Evolutionary conservation across 352 stramenopile species (phyloP).

Genomic region (Phytophthora podocarpi): DNA sequence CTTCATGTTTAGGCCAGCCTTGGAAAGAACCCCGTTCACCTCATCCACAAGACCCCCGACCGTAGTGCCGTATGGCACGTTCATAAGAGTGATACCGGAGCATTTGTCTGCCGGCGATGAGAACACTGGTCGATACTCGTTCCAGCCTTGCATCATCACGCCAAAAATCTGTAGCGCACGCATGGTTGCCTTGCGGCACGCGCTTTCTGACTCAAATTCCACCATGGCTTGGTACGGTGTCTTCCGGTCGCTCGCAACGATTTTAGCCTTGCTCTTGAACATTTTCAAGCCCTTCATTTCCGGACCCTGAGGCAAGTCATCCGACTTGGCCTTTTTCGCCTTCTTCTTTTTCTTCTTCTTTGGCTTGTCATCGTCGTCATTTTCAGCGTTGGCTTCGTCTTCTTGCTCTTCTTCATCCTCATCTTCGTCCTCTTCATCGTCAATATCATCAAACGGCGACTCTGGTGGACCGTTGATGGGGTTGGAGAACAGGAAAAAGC

Average conservation of each 20-base stretch:
- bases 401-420: conserved; percentile 42
- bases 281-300: conserved; percentile 9
- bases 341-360: conserved; percentile 44
- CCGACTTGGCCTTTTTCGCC: conserved; percentile 41
- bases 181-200: conserved; percentile 64
- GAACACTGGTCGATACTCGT: conserved; percentile 86
- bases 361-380: conserved; percentile 12
- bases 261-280: conserved; percentile 56
- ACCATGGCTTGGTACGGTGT: conserved; percentile 75
- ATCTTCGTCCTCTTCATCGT: conserved; percentile 38
- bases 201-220: conserved; percentile 63
- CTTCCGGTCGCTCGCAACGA: conserved; percentile 82
- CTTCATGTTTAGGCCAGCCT: conserved; percentile 58
- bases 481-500: conserved; percentile 72
- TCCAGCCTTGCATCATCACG: conserved; percentile 86
- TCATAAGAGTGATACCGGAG: conserved; percentile 68
- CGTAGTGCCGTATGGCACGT: conserved; percentile 77
- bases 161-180: conserved; percentile 87
- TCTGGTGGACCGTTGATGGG: conserved; percentile 65
- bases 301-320: conserved; percentile 23
- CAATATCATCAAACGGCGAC: conserved; percentile 28
- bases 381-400: conserved; percentile 21
- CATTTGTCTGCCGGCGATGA: conserved; percentile 54
- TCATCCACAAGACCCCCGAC: conserved; percentile 63
- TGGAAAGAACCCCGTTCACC: conserved; percentile 56